Evolutionary conservation across 148 eudicot genomes (phyloP).

Genomic region (Salicornia ramosissima): DNA sequence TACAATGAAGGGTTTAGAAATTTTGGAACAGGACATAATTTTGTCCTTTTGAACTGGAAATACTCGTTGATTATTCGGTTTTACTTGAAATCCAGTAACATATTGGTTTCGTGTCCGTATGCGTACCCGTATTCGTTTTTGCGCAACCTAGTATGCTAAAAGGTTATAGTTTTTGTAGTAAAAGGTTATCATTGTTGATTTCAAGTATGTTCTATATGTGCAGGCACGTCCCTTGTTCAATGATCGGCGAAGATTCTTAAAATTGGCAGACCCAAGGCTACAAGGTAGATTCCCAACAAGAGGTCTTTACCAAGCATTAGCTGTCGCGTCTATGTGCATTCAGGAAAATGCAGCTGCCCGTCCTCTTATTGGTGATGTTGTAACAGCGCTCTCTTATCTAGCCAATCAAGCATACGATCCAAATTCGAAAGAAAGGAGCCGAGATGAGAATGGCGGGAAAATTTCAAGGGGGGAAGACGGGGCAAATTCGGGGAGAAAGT

Average conservation of each 20-base stretch:
- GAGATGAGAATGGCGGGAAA: conserved; percentile 45
- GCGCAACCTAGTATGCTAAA: too few species aligned
- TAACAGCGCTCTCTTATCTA: conserved; percentile 82
- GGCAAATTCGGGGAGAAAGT: conserved; percentile 52
- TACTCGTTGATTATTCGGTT: too few species aligned
- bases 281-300: conserved; percentile 69
- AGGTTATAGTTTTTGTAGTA: too few species aligned
- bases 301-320: conserved; percentile 78
- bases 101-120: too few species aligned
- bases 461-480: conserved; percentile 51
- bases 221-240: conserved; percentile 84
- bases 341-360: conserved; percentile 86
- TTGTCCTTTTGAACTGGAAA: too few species aligned
- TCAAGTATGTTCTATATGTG: conserved; percentile 13
- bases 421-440: conserved; percentile 33
- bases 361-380: conserved; percentile 80
- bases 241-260: conserved; percentile 60
- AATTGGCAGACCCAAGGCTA: conserved; percentile 64
- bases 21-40: too few species aligned
- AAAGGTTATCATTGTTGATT: too few species aligned
- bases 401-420: conserved; percentile 75
- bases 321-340: conserved; percentile 89
- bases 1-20: too few species aligned
- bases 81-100: too few species aligned
- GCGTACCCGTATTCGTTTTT: too few species aligned